Evolutionary conservation across 805 yeast genomes (phyloP).

Genomic region (Ogataea populi-albae): DNA sequence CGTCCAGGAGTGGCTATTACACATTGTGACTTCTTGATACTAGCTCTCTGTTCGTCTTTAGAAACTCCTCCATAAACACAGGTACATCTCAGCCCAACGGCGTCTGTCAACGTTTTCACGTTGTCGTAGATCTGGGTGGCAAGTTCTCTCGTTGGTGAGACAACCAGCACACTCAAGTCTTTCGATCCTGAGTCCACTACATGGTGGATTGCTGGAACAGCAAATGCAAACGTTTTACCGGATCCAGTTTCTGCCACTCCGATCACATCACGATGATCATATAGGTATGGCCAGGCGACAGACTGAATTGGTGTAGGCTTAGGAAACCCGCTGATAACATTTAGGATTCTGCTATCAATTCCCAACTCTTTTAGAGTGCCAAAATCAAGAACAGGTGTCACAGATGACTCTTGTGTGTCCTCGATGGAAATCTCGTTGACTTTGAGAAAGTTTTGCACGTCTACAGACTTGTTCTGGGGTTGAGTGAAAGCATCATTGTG

Average conservation of each 20-base stretch:
- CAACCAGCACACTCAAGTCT: slow-evolving; percentile 72
- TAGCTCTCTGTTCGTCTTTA: slow-evolving; percentile 82
- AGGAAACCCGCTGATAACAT: slow-evolving; percentile 68
- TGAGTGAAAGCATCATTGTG: background rate
- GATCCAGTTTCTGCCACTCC: slow-evolving; percentile 99
- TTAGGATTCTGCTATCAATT: slow-evolving; percentile 53
- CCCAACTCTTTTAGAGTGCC: slow-evolving; percentile 44
- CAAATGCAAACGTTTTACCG: slow-evolving; percentile 96
- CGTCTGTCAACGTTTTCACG: slow-evolving; percentile 60
- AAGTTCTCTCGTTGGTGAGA: slow-evolving; percentile 96
- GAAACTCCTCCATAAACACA: slow-evolving; percentile 98
- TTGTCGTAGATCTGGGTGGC: slow-evolving; percentile 93
- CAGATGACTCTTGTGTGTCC: slow-evolving; percentile 50
- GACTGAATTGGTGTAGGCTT: slow-evolving; percentile 96
- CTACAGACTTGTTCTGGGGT: slow-evolving; percentile 31
- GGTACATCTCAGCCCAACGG: slow-evolving; percentile 63
- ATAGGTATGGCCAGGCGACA: slow-evolving; percentile 88
- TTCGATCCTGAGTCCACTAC: slow-evolving; percentile 43
- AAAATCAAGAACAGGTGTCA: slow-evolving; percentile 72
- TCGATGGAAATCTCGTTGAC: slow-evolving; percentile 79
- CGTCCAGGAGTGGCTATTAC: slow-evolving; percentile 99
- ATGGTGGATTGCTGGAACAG: slow-evolving; percentile 91
- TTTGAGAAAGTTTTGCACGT: slow-evolving; percentile 56
- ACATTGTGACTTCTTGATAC: slow-evolving; percentile 63
- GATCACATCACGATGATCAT: slow-evolving; percentile 77